Percentiles rank a stretch among this genome's conserved stretches.
phyloP scores from a whole-genome alignment of 257 asterid species.

The Eucommia ulmoides region DNA sequence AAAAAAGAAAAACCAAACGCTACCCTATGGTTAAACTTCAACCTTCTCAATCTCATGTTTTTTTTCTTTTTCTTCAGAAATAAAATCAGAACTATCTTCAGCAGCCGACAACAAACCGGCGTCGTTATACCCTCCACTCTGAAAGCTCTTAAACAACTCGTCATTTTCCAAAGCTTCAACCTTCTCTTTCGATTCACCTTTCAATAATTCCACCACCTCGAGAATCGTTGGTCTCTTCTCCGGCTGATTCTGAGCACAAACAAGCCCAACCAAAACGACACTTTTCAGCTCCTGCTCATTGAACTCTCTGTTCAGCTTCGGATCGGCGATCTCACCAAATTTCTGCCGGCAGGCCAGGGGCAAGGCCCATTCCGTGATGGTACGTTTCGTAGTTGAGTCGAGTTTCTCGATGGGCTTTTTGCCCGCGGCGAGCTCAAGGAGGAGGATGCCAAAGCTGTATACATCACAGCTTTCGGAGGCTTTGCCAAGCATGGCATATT shows the following conservation, averaged over 20 bases:
- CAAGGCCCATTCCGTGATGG: constrained; percentile 76
- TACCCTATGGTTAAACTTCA: constrained; percentile 10
- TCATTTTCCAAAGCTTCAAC: constrained; percentile 47
- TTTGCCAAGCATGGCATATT: constrained; percentile 78
- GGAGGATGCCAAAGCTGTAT: constrained; percentile 82
- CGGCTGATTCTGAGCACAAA: constrained; percentile 48
- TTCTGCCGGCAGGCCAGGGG: constrained; percentile 54
- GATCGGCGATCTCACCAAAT: constrained; percentile 58
- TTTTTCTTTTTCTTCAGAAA: constrained; percentile 20
- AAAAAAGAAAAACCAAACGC: too few relatives aligned
- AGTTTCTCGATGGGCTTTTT: constrained; percentile 75
- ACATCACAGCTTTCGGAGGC: constrained; percentile 90
- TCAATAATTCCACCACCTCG: constrained; percentile 62
- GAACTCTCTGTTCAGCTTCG: constrained; percentile 44
- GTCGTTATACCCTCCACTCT: constrained; percentile 16
- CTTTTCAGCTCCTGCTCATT: constrained; percentile 74
- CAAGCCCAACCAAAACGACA: constrained; percentile 46
- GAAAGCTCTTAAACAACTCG: constrained; percentile 46
- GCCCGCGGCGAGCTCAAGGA: constrained; percentile 90
- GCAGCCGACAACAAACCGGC: constrained; percentile 21
- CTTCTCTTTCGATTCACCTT: constrained; percentile 60
- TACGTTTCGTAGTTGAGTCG: constrained; percentile 28
- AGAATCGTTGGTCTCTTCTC: constrained; percentile 82
- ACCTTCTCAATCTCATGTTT: constrained; percentile 51
- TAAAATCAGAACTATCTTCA: constrained; percentile 36